Conservation (phyloP, 441 rosid species). For the Bocquillonia castaneifolia region DNA sequence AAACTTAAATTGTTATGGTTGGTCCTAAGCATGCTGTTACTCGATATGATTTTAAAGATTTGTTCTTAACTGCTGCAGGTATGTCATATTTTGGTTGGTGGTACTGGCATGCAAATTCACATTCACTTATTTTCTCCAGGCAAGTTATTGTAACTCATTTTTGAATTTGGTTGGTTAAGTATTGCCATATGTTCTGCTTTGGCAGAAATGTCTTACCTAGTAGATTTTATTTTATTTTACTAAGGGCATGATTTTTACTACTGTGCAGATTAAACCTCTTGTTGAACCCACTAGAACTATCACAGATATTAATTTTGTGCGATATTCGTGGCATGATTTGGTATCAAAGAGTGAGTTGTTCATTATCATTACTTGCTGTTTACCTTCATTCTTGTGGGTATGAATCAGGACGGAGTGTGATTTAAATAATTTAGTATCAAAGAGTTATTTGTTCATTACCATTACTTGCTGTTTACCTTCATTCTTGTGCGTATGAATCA, state of each 20-base stretch:
- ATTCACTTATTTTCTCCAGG: slow-evolving; percentile 99
- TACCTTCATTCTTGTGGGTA: not conserved
- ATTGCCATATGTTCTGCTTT: not conserved
- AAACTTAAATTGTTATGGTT: not conserved
- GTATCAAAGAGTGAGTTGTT: slow-evolving; percentile 73
- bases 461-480: not conserved
- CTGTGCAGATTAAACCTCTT: slow-evolving; percentile 87
- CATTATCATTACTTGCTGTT: not conserved
- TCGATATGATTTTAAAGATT: not conserved
- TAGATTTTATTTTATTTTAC: not conserved
- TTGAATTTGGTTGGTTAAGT: slow-evolving; percentile 19
- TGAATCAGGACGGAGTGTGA: too few species aligned
- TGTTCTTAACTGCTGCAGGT: slow-evolving; percentile 46
- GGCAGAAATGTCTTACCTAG: slow-evolving; percentile 8
- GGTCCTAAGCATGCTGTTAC: not conserved
- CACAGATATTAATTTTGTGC: slow-evolving; percentile 36
- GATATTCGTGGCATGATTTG: slow-evolving; percentile 95
- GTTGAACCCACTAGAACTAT: slow-evolving; percentile 68
- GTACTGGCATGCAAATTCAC: slow-evolving; percentile 81
- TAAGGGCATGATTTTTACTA: slow-evolving; percentile 18
- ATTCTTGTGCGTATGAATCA: not conserved
- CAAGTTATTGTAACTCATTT: slow-evolving; percentile 31
- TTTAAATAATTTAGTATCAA: slow-evolving; percentile 88
- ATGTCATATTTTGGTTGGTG: slow-evolving; percentile 91
- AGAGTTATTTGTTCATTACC: slow-evolving; percentile 46